Evolutionary conservation across 768 basidiomycete genomes (phyloP).

Genomic region (Lactarius quietus): DNA sequence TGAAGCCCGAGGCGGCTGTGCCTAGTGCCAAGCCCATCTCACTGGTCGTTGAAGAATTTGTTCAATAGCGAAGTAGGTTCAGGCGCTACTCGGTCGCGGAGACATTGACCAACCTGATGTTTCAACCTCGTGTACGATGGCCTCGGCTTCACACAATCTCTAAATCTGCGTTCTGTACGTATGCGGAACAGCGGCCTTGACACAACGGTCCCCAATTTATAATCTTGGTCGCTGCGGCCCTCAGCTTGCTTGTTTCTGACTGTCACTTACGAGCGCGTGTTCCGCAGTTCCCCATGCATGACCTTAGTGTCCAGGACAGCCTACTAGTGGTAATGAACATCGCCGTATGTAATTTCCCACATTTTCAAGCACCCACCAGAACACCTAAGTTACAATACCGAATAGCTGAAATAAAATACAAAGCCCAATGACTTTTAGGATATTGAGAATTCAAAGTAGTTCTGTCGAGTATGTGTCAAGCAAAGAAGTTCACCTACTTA

Average conservation of each 20-base stretch:
- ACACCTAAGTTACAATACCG: too few relatives aligned
- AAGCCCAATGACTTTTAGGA: conserved; percentile 61
- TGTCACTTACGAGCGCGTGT: conserved; percentile 44
- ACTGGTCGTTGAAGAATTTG: conserved; percentile 21
- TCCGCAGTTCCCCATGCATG: neutral
- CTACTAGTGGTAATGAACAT: conserved; percentile 62
- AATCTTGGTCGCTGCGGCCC: conserved; percentile 58
- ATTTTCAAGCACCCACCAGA: neutral
- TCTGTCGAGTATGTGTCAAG: conserved; percentile 60
- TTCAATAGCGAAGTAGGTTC: conserved; percentile 32
- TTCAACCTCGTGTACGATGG: conserved; percentile 73
- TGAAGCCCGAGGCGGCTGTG: conserved; percentile 36
- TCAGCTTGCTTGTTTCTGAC: conserved; percentile 44
- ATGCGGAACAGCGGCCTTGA: conserved; percentile 50
- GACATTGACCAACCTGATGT: conserved; percentile 47
- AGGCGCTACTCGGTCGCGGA: conserved; percentile 44
- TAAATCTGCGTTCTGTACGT: conserved; percentile 45
- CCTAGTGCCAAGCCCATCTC: conserved; percentile 10
- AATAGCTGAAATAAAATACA: too few relatives aligned
- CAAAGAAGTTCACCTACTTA: conserved; percentile 52
- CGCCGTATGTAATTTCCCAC: conserved; percentile 53
- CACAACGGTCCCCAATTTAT: conserved; percentile 57
- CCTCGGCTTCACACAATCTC: conserved; percentile 58
- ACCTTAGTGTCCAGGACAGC: conserved; percentile 30
- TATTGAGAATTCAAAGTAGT: conserved; percentile 80